Percentiles rank a stretch among this genome's conserved stretches.
Evolutionary conservation across 164 flowering plant genomes (phyloP).

Genomic region (Aristolochia californica): DNA sequence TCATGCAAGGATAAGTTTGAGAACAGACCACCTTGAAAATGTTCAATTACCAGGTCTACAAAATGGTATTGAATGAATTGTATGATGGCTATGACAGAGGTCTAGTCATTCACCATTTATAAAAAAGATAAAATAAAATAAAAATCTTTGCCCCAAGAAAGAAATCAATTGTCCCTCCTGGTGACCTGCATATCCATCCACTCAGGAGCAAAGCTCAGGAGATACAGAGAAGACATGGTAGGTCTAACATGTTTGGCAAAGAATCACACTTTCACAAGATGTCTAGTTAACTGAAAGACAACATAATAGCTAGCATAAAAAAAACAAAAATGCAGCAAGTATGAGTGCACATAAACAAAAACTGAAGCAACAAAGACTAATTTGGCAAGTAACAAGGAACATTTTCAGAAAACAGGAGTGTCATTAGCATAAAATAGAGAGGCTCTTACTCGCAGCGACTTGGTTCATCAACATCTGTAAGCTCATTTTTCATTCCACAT

Average conservation of each 20-base stretch:
- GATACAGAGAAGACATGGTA: too few relatives aligned
- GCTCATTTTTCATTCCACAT: slow-evolving; percentile 86
- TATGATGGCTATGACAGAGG: too few relatives aligned
- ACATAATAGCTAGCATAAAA: not conserved
- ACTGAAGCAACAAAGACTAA: not conserved
- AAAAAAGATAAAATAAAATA: too few relatives aligned
- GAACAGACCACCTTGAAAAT: not conserved
- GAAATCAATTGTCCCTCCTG: too few relatives aligned
- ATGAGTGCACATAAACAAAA: not conserved
- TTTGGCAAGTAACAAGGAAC: not conserved
- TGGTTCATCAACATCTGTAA: slow-evolving; percentile 87
- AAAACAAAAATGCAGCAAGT: not conserved
- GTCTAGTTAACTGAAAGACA: not conserved
- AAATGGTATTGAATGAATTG: not conserved
- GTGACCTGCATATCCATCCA: too few relatives aligned
- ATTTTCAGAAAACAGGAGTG: not conserved
- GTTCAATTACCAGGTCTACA: not conserved
- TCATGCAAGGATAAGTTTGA: too few relatives aligned
- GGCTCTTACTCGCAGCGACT: slow-evolving; percentile 94
- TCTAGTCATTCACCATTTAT: too few relatives aligned
- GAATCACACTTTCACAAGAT: too few relatives aligned
- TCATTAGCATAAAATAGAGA: not conserved
- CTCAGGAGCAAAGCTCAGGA: too few relatives aligned
- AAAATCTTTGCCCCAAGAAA: too few relatives aligned
- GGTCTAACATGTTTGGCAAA: too few relatives aligned